Percentiles rank a stretch among this genome's conserved stretches.
phyloP scores from a whole-genome alignment of 2,329 filamentous ascomycete genomes.

The Colletotrichum abscissum region DNA sequence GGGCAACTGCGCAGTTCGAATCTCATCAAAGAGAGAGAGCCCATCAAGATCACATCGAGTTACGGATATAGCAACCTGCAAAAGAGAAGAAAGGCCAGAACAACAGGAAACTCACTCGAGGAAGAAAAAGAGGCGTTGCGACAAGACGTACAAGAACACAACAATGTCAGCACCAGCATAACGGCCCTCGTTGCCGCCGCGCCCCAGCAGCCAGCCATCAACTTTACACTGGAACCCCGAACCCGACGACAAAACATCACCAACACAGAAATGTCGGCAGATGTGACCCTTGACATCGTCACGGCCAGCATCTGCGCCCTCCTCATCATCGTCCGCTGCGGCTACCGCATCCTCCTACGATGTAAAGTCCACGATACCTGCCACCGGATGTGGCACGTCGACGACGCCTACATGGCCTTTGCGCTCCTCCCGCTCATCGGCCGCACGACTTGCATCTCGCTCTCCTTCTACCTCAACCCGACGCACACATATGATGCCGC shows the following conservation, averaged over 20 bases:
- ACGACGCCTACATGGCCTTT: conserved; percentile 47
- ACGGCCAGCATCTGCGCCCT: conserved; percentile 42
- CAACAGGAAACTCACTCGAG: background rate
- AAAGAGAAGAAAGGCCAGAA: background rate
- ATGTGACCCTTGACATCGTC: conserved; percentile 42
- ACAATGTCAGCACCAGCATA: conserved; percentile 22
- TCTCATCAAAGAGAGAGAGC: background rate
- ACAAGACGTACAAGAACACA: background rate
- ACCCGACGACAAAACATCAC: background rate
- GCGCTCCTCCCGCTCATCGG: conserved; percentile 44
- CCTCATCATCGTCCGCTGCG: conserved; percentile 43
- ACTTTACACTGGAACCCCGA: no score
- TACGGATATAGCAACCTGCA: no score
- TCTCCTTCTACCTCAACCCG: conserved; percentile 43
- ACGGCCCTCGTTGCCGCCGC: conserved; percentile 22
- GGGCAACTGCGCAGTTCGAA: background rate
- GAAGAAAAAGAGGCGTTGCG: background rate
- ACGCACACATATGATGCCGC: conserved; percentile 36
- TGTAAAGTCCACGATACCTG: conserved; percentile 42
- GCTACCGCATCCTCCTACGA: conserved; percentile 42
- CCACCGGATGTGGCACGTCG: conserved; percentile 45
- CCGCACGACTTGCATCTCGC: conserved; percentile 40
- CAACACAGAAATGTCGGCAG: conserved; percentile 39
- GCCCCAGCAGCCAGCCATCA: conserved; percentile 7
- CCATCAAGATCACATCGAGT: background rate